These are phyloP conservation scores for Fusarium dimerum DNA, from an alignment of 2,329 filamentous ascomycete genomes.

Conservation along the genomic window DNA sequence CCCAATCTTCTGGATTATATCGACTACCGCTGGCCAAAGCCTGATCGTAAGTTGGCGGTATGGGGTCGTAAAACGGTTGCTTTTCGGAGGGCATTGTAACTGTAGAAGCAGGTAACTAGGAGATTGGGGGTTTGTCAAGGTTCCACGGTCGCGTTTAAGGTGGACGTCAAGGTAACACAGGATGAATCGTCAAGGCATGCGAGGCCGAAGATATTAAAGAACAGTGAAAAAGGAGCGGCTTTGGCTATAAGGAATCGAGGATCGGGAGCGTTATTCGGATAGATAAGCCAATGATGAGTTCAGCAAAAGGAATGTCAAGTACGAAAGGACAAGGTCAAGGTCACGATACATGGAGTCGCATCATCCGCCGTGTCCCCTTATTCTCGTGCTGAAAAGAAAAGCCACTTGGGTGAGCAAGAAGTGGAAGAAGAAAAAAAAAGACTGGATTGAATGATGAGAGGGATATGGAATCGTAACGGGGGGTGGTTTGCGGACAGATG, in stretches of 20 bases:
- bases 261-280: constrained; percentile 1
- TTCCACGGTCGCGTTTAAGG: background rate
- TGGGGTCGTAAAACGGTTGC: constrained; percentile 44
- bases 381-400: background rate
- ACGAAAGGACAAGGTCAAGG: constrained; percentile 27
- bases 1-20: constrained; percentile 34
- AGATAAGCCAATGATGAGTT: constrained; percentile 3
- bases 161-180: constrained; percentile 1
- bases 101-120: background rate
- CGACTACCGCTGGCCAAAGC: constrained; percentile 40
- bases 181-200: background rate
- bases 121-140: too few species aligned
- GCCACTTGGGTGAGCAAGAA: constrained; percentile 5
- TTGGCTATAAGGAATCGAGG: constrained; percentile 13
- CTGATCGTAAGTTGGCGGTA: constrained; percentile 46
- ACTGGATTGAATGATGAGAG: constrained; percentile 11
- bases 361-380: constrained; percentile 8
- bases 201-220: background rate
- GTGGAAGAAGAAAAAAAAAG: constrained; percentile 13
- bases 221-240: background rate
- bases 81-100: constrained; percentile 41
- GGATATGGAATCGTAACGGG: constrained; percentile 16
- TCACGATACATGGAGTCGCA: constrained; percentile 16
- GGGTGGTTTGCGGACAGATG: constrained; percentile 13
- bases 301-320: constrained; percentile 29